phyloP scores from a whole-genome alignment of 192 early-diverging fungal genomes.

The Coemansia sp. region DNA sequence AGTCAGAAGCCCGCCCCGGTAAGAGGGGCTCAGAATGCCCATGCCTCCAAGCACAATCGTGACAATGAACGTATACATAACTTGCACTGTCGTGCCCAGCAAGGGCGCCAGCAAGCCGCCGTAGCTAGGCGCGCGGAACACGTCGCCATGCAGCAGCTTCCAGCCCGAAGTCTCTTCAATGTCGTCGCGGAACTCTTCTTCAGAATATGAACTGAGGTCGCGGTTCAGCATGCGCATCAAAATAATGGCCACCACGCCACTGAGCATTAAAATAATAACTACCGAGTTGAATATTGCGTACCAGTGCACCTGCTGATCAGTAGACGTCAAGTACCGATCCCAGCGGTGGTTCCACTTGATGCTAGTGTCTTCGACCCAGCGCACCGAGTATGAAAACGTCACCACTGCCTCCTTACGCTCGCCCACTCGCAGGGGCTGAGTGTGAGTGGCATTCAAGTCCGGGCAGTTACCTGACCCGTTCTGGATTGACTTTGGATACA shows the following conservation, averaged over 20 bases:
- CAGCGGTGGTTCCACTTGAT: conserved; percentile 59
- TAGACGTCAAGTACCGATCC: conserved; percentile 58
- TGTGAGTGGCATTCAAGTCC: neutral
- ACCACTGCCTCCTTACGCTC: conserved; percentile 30
- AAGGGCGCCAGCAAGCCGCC: conserved; percentile 65
- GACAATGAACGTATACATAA: conserved; percentile 54
- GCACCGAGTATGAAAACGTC: conserved; percentile 68
- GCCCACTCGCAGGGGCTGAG: conserved; percentile 19
- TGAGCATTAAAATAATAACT: conserved; percentile 61
- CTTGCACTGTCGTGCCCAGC: conserved; percentile 69
- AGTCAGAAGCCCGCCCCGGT: conserved; percentile 60
- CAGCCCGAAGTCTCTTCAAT: conserved; percentile 69
- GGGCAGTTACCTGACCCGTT: conserved; percentile 32
- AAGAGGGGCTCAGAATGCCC: conserved; percentile 61
- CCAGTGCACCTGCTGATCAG: conserved; percentile 58
- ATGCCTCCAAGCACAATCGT: conserved; percentile 56
- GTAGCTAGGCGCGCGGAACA: conserved; percentile 64
- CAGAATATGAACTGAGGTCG: conserved; percentile 54
- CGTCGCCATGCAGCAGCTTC: conserved; percentile 75
- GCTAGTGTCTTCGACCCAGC: conserved; percentile 57
- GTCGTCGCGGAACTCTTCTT: conserved; percentile 54
- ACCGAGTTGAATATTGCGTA: conserved; percentile 68
- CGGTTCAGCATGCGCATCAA: conserved; percentile 62
- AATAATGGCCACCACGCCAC: conserved; percentile 64
- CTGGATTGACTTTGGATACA: conserved; percentile 57